These are phyloP conservation scores for Cystobasidium pallidum DNA, from an alignment of 1,284 basidiomycete species.

Conservation along the genomic window DNA sequence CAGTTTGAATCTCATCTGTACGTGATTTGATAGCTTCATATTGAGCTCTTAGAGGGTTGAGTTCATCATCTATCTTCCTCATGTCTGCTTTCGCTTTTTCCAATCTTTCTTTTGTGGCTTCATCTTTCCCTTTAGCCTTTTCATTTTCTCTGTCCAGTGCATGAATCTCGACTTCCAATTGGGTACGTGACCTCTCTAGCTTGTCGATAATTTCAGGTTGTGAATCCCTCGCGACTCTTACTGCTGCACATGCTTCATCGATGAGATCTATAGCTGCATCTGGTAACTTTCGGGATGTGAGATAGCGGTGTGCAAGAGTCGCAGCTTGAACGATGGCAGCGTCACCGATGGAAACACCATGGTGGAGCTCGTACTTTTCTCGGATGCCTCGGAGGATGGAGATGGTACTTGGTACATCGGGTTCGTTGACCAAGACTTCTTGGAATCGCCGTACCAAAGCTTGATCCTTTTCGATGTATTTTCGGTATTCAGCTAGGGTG, in stretches of 20 bases:
- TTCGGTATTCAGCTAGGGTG: conserved; percentile 70
- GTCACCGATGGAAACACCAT: conserved; percentile 88
- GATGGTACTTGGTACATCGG: conserved; percentile 85
- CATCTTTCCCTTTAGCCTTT: conserved; percentile 76
- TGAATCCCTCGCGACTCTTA: conserved; percentile 91
- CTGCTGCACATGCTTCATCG: conserved; percentile 86
- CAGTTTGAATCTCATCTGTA: conserved; percentile 79
- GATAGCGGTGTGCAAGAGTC: conserved; percentile 89
- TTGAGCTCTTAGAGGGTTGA: conserved; percentile 82
- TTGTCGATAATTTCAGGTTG: conserved; percentile 93
- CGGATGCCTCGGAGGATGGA: conserved; percentile 88
- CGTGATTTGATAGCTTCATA: conserved; percentile 88
- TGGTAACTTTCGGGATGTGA: conserved; percentile 59
- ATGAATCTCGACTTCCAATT: conserved; percentile 93
- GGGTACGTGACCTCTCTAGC: conserved; percentile 87
- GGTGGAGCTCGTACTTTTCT: conserved; percentile 69
- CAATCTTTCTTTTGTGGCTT: conserved; percentile 86
- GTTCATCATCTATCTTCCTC: conserved; percentile 82
- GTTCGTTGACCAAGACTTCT: conserved; percentile 84
- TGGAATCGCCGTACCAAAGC: conserved; percentile 90
- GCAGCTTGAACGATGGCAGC: conserved; percentile 87
- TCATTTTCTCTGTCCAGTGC: conserved; percentile 69
- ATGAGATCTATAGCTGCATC: conserved; percentile 61
- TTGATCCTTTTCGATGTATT: conserved; percentile 93
- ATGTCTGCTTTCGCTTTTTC: conserved; percentile 75